These are phyloP conservation scores for Arxiozyma slooffiae DNA, from an alignment of 1,139 yeast genomes.

Conservation along the genomic window DNA sequence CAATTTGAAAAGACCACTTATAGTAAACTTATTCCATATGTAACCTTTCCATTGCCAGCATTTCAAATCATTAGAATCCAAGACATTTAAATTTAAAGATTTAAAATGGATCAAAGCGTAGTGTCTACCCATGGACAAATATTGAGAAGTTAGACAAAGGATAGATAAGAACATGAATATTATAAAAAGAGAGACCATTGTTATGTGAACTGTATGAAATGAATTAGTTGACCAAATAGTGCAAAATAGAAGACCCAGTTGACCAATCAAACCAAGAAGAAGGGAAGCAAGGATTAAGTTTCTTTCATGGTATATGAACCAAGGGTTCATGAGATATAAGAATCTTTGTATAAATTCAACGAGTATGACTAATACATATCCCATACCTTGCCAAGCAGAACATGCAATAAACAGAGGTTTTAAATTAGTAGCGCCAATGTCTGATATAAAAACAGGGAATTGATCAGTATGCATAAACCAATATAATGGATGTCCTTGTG, in stretches of 20 bases:
- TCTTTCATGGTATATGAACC: conserved; percentile 32
- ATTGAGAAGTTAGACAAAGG: conserved; percentile 49
- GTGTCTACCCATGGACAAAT: conserved; percentile 16
- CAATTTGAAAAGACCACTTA: conserved; percentile 45
- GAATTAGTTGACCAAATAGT: conserved; percentile 60
- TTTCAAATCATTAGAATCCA: background rate
- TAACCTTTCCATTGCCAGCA: background rate
- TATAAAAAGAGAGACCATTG: conserved; percentile 68
- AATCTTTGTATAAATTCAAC: conserved; percentile 29
- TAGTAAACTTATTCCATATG: conserved; percentile 5
- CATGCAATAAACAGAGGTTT: conserved; percentile 81
- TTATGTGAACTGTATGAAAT: conserved; percentile 51
- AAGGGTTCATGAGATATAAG: conserved; percentile 17
- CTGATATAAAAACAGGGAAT: conserved; percentile 65
- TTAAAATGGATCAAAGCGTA: conserved; percentile 2
- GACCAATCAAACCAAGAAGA: conserved; percentile 47
- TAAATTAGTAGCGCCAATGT: conserved; percentile 74
- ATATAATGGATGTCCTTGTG: conserved; percentile 69
- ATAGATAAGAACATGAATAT: conserved; percentile 58
- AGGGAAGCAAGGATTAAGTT: conserved; percentile 31
- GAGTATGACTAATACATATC: conserved; percentile 51
- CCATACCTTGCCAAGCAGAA: conserved; percentile 67
- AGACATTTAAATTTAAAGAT: background rate
- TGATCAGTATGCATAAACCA: conserved; percentile 42
- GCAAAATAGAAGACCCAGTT: conserved; percentile 65